Conservation (phyloP, 1,284 basidiomycete species). For the Trichosporon sp. region DNA sequence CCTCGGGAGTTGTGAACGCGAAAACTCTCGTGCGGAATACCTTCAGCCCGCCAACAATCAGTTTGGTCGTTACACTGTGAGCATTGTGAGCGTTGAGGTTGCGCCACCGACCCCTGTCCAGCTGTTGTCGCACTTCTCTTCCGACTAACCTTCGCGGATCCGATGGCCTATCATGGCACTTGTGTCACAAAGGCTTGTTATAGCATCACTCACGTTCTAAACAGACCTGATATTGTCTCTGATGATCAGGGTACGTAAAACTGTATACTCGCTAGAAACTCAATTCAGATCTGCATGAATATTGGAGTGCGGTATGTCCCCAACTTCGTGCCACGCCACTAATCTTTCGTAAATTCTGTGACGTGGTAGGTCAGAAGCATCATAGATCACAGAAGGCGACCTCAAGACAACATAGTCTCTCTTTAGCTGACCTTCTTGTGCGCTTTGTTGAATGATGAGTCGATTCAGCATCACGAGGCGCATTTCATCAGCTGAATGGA, state of each 20-base stretch:
- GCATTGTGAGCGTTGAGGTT: background rate
- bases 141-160: background rate
- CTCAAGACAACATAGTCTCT: background rate
- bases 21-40: background rate
- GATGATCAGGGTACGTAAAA: background rate
- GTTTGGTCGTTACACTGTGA: background rate
- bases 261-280: background rate
- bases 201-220: background rate
- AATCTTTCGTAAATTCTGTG: background rate
- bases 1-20: too few species aligned
- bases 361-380: background rate
- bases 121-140: background rate
- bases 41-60: background rate
- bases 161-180: background rate
- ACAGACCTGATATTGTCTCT: background rate
- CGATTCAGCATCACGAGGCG: background rate
- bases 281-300: constrained; percentile 3
- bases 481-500: background rate
- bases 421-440: background rate
- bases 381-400: too few species aligned
- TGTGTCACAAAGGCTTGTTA: background rate
- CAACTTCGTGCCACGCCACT: background rate
- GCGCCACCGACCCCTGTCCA: background rate
- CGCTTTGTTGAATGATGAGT: background rate
- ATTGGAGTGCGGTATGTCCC: background rate